Conservation (phyloP, 2,329 filamentous ascomycete species). For the Coniochaeta hoffmannii region DNA sequence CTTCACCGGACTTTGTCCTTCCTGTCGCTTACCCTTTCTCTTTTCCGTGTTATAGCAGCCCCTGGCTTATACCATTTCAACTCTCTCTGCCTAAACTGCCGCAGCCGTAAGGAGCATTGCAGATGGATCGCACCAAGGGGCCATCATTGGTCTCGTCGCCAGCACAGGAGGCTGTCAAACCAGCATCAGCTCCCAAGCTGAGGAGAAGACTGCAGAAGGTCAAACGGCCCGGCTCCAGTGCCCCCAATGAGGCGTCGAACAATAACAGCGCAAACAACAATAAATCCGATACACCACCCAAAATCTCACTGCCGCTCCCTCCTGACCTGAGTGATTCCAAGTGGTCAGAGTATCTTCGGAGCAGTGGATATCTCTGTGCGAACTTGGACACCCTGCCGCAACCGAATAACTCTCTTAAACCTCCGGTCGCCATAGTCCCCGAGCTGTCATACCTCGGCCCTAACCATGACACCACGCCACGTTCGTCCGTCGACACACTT, state of each 20-base stretch:
- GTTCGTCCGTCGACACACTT: background rate
- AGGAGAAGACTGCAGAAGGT: constrained; percentile 27
- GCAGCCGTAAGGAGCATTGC: constrained; percentile 4
- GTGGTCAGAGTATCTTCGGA: constrained; percentile 23
- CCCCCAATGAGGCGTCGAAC: constrained; percentile 9
- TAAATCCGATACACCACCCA: constrained; percentile 12
- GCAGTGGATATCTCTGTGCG: constrained; percentile 15
- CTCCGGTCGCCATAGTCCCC: constrained; percentile 17
- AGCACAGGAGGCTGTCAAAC: constrained; percentile 9
- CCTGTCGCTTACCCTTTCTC: background rate
- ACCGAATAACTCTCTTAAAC: constrained; percentile 7
- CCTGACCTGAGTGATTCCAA: constrained; percentile 26
- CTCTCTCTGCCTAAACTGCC: constrained; percentile 14
- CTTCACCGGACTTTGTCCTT: background rate
- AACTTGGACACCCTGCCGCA: constrained; percentile 12
- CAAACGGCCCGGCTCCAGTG: constrained; percentile 9
- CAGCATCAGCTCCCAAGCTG: constrained; percentile 13
- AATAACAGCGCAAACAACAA: constrained; percentile 3
- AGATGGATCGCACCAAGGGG: constrained; percentile 15
- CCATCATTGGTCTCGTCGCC: constrained; percentile 14
- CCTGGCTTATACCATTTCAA: background rate
- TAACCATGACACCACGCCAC: constrained; percentile 16
- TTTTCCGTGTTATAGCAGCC: background rate
- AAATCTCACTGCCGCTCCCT: constrained; percentile 14
- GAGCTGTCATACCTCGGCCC: constrained; percentile 27